These are phyloP conservation scores for Candida pseudoglaebosa DNA, from an alignment of 805 yeast genomes.

Conservation along the genomic window DNA sequence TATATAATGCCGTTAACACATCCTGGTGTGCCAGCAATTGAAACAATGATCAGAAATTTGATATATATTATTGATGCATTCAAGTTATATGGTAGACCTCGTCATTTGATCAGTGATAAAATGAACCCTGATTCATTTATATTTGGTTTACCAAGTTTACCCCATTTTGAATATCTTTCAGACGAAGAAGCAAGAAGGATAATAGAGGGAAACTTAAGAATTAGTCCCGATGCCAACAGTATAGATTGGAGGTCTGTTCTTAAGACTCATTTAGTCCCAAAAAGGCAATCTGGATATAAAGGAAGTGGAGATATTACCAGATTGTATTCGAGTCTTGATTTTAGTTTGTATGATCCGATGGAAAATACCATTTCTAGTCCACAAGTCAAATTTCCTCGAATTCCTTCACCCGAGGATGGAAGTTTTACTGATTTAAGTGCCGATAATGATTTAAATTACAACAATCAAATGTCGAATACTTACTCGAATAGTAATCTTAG, in stretches of 20 bases:
- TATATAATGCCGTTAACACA: slow-evolving; percentile 74
- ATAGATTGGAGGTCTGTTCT: slow-evolving; percentile 26
- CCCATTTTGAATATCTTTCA: slow-evolving; percentile 56
- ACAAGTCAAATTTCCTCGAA: slow-evolving; percentile 3
- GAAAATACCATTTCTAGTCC: slow-evolving; percentile 6
- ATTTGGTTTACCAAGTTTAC: slow-evolving; percentile 73
- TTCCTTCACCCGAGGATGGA: not conserved
- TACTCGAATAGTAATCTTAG: not conserved
- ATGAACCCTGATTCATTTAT: slow-evolving; percentile 59
- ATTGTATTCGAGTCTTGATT: slow-evolving; percentile 22
- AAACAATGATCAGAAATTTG: slow-evolving; percentile 66
- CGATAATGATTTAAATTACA: not conserved
- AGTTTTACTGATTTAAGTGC: not conserved
- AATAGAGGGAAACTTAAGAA: slow-evolving; percentile 15
- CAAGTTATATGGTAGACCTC: slow-evolving; percentile 71
- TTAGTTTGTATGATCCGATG: slow-evolving; percentile 4
- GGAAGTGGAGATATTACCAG: slow-evolving; percentile 35
- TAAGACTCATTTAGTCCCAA: slow-evolving; percentile 12
- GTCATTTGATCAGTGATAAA: slow-evolving; percentile 70
- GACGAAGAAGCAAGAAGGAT: slow-evolving; percentile 20
- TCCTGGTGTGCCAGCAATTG: slow-evolving; percentile 67
- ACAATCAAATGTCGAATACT: not conserved
- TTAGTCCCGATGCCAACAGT: slow-evolving; percentile 8
- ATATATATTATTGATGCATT: slow-evolving; percentile 70
- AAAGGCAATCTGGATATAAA: slow-evolving; percentile 17